Base-by-base conservation (phyloP, 208 protist genomes). In the Leishmania amazonensis region DNA sequence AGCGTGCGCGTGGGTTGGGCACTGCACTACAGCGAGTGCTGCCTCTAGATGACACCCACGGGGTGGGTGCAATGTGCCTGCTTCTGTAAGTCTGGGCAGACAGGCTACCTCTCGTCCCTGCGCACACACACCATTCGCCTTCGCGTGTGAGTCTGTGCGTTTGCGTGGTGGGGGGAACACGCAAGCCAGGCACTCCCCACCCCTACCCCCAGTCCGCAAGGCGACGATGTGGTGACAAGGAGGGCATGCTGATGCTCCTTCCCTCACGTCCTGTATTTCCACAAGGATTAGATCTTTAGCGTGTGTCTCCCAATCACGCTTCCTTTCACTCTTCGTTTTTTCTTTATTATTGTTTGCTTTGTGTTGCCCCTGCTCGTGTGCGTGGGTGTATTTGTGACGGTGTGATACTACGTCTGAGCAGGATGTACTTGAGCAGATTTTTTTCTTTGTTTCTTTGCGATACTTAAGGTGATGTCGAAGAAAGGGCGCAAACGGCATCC, bases 391-490 rank as follows among this genome's bases (percentile, higher is more conserved):
- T 21, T 4, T 35, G 7, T 42, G 47, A n/a, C 31, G 28, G 49
- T 49, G 17, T 19, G 71, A 35, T 60, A 21, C 17, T 13, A n/a
- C n/a, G 38, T 47, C 51, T 49, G 51, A 64, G 73, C 31, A 57
- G 17, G n/a, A 13, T 64, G 73, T 67, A 81, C 49, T 19, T 51
- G 31, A 57, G 38, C 64, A 75, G 65, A 75, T 45, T 31, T 38
- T 65, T 75, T 51, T 51, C 38, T 42, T 60, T 15, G 2, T 17
- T 47, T 71, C 31, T 40, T 31, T 71, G 35, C 17, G 15, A 72
- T 15, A 72, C 35, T 31, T 45, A 21, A 49, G 15, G 4, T 21
- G 70, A 74, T 19, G 28, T 31, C 45, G 70, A 53, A 45, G 28
- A 51, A 17, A 35, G 70, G 6, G 24, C 11, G 9, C 45, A 3